Evolutionary conservation across 2,329 filamentous ascomycete genomes (phyloP).

Genomic region (Colletotrichum agaves): DNA sequence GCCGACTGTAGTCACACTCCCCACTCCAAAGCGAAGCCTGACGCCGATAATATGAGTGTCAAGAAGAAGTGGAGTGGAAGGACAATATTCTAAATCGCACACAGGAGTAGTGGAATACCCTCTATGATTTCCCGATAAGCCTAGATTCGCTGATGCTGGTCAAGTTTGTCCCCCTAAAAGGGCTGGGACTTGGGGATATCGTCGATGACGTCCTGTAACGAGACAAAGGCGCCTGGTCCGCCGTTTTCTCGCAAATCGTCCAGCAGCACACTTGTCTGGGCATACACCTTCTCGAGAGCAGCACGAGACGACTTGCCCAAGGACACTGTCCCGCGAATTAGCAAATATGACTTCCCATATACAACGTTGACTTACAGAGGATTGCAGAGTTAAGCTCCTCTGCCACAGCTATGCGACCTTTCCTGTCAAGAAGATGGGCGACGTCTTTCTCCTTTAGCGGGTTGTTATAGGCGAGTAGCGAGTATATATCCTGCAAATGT

Average conservation of each 20-base stretch:
- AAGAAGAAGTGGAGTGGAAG: conserved; percentile 4
- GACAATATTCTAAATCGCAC: conserved; percentile 27
- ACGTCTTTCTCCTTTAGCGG: conserved; percentile 79
- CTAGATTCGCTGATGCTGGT: neutral
- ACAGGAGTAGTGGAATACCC: conserved; percentile 23
- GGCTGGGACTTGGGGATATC: conserved; percentile 54
- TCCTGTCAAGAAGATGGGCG: conserved; percentile 79
- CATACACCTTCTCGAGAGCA: conserved; percentile 84
- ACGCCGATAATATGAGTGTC: conserved; percentile 33
- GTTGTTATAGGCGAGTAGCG: conserved; percentile 86
- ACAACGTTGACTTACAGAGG: conserved; percentile 69
- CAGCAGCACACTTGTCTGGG: conserved; percentile 88
- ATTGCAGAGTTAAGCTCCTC: conserved; percentile 97
- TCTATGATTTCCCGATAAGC: conserved; percentile 3
- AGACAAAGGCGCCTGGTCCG: conserved; percentile 85
- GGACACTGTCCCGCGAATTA: conserved; percentile 68
- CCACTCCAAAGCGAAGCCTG: conserved; percentile 31
- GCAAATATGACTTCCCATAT: neutral
- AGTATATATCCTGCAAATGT: conserved; percentile 85
- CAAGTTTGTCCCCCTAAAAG: conserved; percentile 12
- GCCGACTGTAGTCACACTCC: conserved; percentile 17
- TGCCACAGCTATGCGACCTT: conserved; percentile 80
- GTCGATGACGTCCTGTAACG: conserved; percentile 61
- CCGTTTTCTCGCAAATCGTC: conserved; percentile 83
- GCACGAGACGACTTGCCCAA: conserved; percentile 90